Evolutionary conservation across 345 rosid genomes (phyloP), one percentile per base, ranked within the genome.

Genomic region (Rhodamnia rubescens): DNA sequence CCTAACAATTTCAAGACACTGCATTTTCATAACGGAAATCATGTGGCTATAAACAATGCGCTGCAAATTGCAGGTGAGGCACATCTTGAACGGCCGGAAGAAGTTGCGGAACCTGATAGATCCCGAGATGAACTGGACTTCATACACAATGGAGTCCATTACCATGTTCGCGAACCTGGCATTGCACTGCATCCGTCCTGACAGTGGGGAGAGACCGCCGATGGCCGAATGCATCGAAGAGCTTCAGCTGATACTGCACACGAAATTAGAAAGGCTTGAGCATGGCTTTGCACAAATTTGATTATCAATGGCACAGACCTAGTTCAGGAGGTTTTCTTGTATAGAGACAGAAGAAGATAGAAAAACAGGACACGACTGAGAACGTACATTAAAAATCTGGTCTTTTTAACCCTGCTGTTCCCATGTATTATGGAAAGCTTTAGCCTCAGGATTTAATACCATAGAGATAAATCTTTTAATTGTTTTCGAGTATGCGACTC

Each of bases 81-180:
- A 69, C 40, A 44, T 64, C 14, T 44, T 64, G 61, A 42, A 82
- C 24, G 85, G 83, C 82, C 64, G 61, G 18, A 86, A 59, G 82
- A 82, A 86, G 32, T 21, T 86, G 81, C 42, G 82, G 74, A 86
- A 64, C 53, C 82, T 50, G 59, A 82, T 82, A 32, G 87, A 86
- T 83, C 85, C 87, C n/a, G 83, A 86, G 69, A 52, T 86, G 61
- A 86, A 51, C 27, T 54, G 82, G 53, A 83, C 24, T 29, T 83
- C 85, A 27, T 86, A 53, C 74, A 86, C 82, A 3, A 64, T 53
- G 47, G 83, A 86, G 42, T 83, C 85, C 51, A 44, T 85, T 4
- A 50, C 53, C 81, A 83, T 83, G 87, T 86, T 83, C 0, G 82
- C 85, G 6, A 83, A 74, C 53, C 47, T 86, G n/a, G 87, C 87